Conservation (phyloP, 306 rosid species). For the Sechiopsis laciniata region DNA sequence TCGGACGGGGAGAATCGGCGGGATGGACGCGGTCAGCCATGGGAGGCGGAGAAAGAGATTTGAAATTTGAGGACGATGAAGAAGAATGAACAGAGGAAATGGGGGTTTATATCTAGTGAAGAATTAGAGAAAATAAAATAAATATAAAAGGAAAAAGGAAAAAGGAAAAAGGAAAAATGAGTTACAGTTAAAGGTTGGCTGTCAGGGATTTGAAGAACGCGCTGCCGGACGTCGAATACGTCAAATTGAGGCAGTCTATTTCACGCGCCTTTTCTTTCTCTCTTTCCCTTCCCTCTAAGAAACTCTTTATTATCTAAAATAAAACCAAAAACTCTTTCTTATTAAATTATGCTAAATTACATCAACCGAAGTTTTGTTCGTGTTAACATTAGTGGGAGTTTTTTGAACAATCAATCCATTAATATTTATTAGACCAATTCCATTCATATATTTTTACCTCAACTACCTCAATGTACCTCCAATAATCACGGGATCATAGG, state of each 20-base stretch:
- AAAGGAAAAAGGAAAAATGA: neutral
- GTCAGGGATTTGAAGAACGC: neutral
- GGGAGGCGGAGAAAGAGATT: neutral
- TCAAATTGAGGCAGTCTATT: neutral
- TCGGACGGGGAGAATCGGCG: conserved; percentile 27
- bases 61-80: neutral
- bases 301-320: too few species aligned
- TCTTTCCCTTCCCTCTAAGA: too few species aligned
- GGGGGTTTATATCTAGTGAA: neutral
- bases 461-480: too few species aligned
- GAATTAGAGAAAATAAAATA: neutral
- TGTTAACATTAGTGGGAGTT: too few species aligned
- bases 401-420: too few species aligned
- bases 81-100: neutral
- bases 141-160: neutral
- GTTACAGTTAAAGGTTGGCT: neutral
- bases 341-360: too few species aligned
- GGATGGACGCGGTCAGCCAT: conserved; percentile 85
- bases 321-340: too few species aligned
- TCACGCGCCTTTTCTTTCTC: neutral
- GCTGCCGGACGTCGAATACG: conserved; percentile 14
- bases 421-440: too few species aligned
- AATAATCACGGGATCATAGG: too few species aligned
- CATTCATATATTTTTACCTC: too few species aligned
- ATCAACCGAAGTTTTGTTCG: too few species aligned